Base-by-base conservation (phyloP, 495 filamentous ascomycete genomes). In the Darksidea phi region DNA sequence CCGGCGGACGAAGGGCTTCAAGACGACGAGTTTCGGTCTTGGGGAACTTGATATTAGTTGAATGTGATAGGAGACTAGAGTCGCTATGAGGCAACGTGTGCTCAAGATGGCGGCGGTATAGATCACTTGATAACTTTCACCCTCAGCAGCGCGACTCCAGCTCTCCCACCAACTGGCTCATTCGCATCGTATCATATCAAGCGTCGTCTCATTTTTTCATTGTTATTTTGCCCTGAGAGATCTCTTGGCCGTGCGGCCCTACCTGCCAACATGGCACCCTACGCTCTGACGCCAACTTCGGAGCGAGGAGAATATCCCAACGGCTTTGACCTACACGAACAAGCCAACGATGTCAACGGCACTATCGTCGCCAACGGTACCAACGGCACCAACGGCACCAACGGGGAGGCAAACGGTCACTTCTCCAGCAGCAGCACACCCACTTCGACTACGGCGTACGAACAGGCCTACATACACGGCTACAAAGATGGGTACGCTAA, bases 401-500 rank as follows among this genome's bases (percentile, higher is more conserved):
- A 48, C 11, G 45, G 18, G 7, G 1, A 32, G 54, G 59, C 49
- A 70, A 68, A 62, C 28, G 28, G 28, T 32, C 28, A 32, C 28
- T 4, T 10, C 10, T 32, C 28, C 28, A 10, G 28, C 28, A 10
- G 28, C 28, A 32, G 28, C 28, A 32, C 28, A 10, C 28, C 28
- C 28, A 32, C 25, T 8, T 53, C 21, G 11, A 53, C 26, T 12
- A 20, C 64, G 67, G 41, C 64, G 59, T 63, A 61, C 63, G 59
- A 67, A 50, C 55, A 59, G 67, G 61, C 28, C 28, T 71, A 74
- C 61, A 70, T 69, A 48, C 73, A 73, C 58, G 73, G 70, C 32
- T 70, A 76, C 54, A 61, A 68, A 13, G 75, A 76, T 46, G 76
- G 73, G 23, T 69, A 73, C 43, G 64, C 71, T 41, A 76, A 77